Base-by-base conservation (phyloP, 1,139 yeast species). In the Suhomyces maxii region DNA sequence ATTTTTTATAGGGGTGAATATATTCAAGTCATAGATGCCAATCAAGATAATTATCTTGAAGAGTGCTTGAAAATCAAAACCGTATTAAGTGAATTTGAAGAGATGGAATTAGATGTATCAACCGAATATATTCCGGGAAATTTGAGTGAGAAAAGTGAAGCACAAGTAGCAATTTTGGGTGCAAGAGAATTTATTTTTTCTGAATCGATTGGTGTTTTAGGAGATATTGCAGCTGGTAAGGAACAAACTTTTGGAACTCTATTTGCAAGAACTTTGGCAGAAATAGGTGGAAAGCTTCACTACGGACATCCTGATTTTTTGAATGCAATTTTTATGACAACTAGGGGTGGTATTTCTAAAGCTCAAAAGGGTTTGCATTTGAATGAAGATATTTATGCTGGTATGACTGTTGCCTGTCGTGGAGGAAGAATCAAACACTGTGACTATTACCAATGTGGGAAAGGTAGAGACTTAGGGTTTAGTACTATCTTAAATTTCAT, bases 241-340 rank as follows among this genome's bases (percentile, higher is more conserved):
- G 97, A 89, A 59, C 96, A 89, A 61, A 89, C 97, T 0, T 89
- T 89, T 71, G 96, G 97, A 0, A 89, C 97, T 0, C 68, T 89
- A 47, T 89, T 89, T 71, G 91, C 96, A 0, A 73, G 97, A 53
- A 87, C 96, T 0, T 67, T 89, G 54, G 91, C 95, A 0, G 86
- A 84, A 52, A 83, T 89, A 52, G 96, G 96, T 0, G 96, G 95
- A 0, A 89, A 89, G 60, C 68, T 89, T 35, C 97, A 89, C 59
- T 89, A 89, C 65, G 97, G 97, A 0, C 97, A 89, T 63, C 97
- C 97, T 1, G 97, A 89, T 63, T 88, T 89, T 54, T 68, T 89
- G 44, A 87, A 89, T 66, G 91, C 82, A 0, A 82, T 87, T 0
- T 89, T 86, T 58, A 89, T 89, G 96, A 83, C 89, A 0, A 89